Base-by-base conservation (phyloP, 495 filamentous ascomycete species). In the Podospora sp. region DNA sequence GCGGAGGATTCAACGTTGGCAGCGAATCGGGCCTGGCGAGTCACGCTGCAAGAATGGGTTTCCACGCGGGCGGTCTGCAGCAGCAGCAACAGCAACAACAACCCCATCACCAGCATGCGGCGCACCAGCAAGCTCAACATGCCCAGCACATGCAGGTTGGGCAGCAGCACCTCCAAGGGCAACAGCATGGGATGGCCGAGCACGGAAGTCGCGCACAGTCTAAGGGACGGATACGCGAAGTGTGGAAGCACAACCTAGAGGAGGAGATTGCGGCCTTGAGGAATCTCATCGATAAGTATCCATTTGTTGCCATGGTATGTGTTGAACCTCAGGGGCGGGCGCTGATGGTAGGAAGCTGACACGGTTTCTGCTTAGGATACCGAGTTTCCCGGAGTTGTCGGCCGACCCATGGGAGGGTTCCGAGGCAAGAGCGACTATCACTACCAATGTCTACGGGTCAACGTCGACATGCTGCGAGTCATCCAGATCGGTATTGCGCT, bases 401-500 rank as follows among this genome's bases (percentile, higher is more conserved):
- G 94, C 24, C 88, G 95, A 60, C 95, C 95, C 4, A 97, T 99
- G 84, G 95, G 95, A 16, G 85, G 89, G 46, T 99, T 99, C 75
- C 87, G 89, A 18, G 93, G 90, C 26, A 98, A 97, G 82, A 94
- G 93, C 51, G 93, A 97, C 71, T 99, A 98, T 75, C 95, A 99
- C 74, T 99, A 99, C 80, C 95, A 99, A 81, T 97, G 93, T 60
- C 87, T 99, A 26, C 91, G 95, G 60, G 95, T 92, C 71, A 99
- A 99, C 75, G 94, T 98, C 73, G 95, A 99, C 76, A 86, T 99
- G 69, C 86, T 99, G 58, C 97, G 95, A 75, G 92, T 98, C 70
- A 97, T 99, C 68, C 95, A 99, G 75, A 89, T 99, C 51, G 95
- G 95, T 55, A 90, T 99, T 68, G 96, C 94, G 1, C 79, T 99